Evolutionary conservation across 768 basidiomycete species (phyloP).

Genomic region (Brasilioporus rufonigricans): DNA sequence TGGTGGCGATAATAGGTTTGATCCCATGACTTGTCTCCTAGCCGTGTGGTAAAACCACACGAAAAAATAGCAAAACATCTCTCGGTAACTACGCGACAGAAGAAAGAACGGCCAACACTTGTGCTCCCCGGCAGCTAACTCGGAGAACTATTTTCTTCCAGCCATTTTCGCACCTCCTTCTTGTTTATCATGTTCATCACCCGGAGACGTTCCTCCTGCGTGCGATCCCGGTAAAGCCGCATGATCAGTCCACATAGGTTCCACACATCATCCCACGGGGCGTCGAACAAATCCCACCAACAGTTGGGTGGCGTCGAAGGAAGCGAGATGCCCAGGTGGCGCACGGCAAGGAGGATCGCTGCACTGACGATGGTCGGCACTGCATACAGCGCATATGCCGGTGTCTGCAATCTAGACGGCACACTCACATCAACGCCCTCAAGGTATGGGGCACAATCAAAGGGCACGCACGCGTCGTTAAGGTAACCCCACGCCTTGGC

Average conservation of each 20-base stretch:
- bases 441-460: neutral
- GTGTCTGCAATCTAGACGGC: constrained; percentile 79
- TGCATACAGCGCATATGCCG: constrained; percentile 86
- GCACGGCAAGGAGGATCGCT: constrained; percentile 78
- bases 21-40: too few relatives aligned
- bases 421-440: neutral
- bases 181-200: constrained; percentile 63
- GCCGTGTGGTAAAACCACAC: too few relatives aligned
- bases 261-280: constrained; percentile 86
- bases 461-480: constrained; percentile 87
- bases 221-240: constrained; percentile 68
- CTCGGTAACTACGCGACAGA: neutral
- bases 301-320: constrained; percentile 67
- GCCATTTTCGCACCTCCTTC: constrained; percentile 79
- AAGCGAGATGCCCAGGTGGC: constrained; percentile 69
- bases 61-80: neutral
- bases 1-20: neutral
- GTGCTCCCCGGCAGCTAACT: constrained; percentile 6
- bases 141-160: constrained; percentile 51
- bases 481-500: constrained; percentile 89
- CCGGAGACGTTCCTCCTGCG: constrained; percentile 43
- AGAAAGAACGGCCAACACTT: neutral
- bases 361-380: constrained; percentile 89
- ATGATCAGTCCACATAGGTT: constrained; percentile 81
- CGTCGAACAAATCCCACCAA: constrained; percentile 97